These are phyloP conservation scores for Codiaeum variegatum DNA, from an alignment of 441 rosid genomes.

Conservation along the genomic window DNA sequence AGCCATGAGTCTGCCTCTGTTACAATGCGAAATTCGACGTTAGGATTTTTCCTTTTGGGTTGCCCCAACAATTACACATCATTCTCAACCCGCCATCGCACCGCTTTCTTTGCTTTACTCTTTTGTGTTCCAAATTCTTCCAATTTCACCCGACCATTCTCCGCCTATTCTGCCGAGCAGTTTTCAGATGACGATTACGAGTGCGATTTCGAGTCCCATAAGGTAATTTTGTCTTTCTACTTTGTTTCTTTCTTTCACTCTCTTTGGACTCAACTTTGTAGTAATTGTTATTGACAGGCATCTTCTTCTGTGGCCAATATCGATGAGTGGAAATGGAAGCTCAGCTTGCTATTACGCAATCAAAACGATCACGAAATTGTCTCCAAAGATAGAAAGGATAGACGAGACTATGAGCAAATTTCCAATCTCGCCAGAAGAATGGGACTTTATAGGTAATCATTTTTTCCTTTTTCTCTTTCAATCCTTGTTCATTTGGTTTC, in stretches of 20 bases:
- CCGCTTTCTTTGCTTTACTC: slow-evolving; percentile 14
- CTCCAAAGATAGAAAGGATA: slow-evolving; percentile 85
- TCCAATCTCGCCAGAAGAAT: slow-evolving; percentile 80
- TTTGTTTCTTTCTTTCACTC: no score
- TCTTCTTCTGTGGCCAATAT: slow-evolving; percentile 91
- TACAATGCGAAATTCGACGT: slow-evolving; percentile 41
- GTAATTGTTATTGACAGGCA: slow-evolving; percentile 41
- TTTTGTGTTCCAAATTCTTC: slow-evolving; percentile 21
- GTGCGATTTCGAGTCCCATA: slow-evolving; percentile 77
- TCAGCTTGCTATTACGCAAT: slow-evolving; percentile 60
- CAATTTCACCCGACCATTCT: slow-evolving; percentile 27
- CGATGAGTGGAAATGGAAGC: slow-evolving; percentile 97
- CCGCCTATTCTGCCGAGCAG: slow-evolving; percentile 68
- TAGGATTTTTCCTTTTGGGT: slow-evolving; percentile 34
- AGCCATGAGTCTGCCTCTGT: background rate
- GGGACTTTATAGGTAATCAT: slow-evolving; percentile 77
- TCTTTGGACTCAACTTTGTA: background rate
- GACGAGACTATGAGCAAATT: slow-evolving; percentile 92
- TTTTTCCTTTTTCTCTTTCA: background rate
- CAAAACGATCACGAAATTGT: slow-evolving; percentile 80
- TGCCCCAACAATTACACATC: slow-evolving; percentile 18
- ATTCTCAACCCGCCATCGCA: slow-evolving; percentile 11
- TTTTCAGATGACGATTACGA: slow-evolving; percentile 95
- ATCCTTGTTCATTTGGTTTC: background rate
- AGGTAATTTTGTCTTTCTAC: slow-evolving; percentile 32